Evolutionary conservation across 2,329 filamentous ascomycete genomes (phyloP), one percentile per base, ranked within the genome.

Genomic region (Neocucurbitaria cava): DNA sequence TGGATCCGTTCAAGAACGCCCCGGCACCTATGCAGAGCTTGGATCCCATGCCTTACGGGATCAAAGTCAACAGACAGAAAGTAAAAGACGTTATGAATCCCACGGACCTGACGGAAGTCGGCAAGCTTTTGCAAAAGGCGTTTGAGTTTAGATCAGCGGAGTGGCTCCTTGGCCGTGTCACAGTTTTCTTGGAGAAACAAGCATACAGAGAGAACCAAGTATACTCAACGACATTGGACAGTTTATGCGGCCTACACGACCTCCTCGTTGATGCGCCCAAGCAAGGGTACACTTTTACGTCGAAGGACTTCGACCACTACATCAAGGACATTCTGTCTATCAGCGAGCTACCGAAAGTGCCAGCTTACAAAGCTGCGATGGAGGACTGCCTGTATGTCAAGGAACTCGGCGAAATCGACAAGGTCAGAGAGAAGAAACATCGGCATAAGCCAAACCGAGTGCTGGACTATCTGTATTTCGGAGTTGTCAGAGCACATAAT

Each of bases 1-100:
- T 91, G 0, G 63, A 78, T 5, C 85, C 86, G n/a, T 94, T 94
- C 61, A 61, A 66, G 4, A 92, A 90, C 53, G 84, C 85, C 0
- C 77, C 81, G 0, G 73, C 81, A 5, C 84, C 83, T 0, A 28
- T 67, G 1, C 49, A 71, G 7, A 75, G 76, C 0, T 80, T 85
- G 47, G 70, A 88, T 0, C 76, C 82, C 6, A 52, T 73, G 6
- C 56, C 75, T 2, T 81, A 84, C 1, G 81, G 83, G 11, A 77
- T 91, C 7, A 65, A 62, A 0, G 83, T 85, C 46, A 77, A 83
- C 15, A 77, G 64, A 1, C 75, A 73, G 0, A 83, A 71, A 0
- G 81, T 88, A 23, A 41, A 61, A 3, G 79, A 84, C 0, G 67
- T 88, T 1, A 76, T 58, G 26, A 45, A 65, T 5, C 39, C 63